These are phyloP conservation scores for Canavalia ensiformis DNA, from an alignment of 306 rosid species.

Conservation along the genomic window DNA sequence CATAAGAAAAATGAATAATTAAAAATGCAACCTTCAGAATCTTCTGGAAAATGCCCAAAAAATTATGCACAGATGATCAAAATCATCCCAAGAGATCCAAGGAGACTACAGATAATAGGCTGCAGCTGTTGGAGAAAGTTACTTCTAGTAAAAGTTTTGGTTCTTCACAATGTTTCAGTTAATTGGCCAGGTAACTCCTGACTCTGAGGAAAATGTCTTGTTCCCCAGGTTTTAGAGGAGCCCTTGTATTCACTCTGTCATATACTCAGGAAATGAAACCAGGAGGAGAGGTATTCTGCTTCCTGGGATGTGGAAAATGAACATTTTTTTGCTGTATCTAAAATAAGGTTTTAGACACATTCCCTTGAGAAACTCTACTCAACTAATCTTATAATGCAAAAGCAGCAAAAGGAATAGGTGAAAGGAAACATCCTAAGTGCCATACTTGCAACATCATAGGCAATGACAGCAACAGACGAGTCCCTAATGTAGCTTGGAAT, in stretches of 20 bases:
- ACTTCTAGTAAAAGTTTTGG: not conserved
- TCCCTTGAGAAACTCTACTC: conserved; percentile 15
- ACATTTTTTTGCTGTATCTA: conserved; percentile 1
- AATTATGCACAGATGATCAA: not conserved
- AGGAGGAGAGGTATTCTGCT: not conserved
- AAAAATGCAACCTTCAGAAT: conserved; percentile 41
- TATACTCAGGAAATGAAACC: not conserved
- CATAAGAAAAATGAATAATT: conserved; percentile 21
- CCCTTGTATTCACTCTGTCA: not conserved
- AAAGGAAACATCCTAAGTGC: conserved; percentile 29
- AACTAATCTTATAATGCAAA: conserved; percentile 8
- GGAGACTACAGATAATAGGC: conserved; percentile 14
- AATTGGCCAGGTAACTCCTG: conserved; percentile 1
- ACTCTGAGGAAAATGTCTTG: not conserved
- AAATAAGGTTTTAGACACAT: not conserved
- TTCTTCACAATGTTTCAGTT: conserved; percentile 15
- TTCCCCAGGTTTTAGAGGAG: not conserved
- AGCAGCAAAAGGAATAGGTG: conserved; percentile 9
- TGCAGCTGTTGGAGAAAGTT: conserved; percentile 10
- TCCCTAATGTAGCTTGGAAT: conserved; percentile 65
- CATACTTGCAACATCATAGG: conserved; percentile 63
- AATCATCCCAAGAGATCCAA: conserved; percentile 42
- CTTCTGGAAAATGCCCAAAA: conserved; percentile 7
- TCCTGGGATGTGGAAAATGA: not conserved
- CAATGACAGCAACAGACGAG: conserved; percentile 62